Conservation (phyloP, 1,139 yeast genomes). For the Yamadazyma epiphylla region DNA sequence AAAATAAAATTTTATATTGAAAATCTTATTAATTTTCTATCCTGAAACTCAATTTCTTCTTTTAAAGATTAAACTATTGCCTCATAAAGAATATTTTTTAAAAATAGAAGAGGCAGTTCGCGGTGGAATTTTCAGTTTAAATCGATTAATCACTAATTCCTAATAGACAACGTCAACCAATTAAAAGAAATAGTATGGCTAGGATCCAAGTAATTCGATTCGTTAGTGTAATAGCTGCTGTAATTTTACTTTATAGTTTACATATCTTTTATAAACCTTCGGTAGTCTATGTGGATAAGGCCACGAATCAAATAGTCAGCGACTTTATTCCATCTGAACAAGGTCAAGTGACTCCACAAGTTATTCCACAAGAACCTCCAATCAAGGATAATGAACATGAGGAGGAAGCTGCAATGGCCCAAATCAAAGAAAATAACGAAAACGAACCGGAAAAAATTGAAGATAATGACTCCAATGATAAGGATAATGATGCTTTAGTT, state of each 20-base stretch:
- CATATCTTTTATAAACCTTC: conserved; percentile 13
- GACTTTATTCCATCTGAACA: conserved; percentile 8
- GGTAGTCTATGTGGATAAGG: conserved; percentile 22
- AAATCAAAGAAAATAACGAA: conserved; percentile 6
- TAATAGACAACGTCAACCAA: background rate
- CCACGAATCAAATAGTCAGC: conserved; percentile 17
- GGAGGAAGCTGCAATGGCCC: conserved; percentile 11
- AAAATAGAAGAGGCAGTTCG: too few relatives aligned
- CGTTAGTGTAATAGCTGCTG: conserved; percentile 16
- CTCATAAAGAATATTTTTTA: background rate
- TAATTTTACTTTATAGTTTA: conserved; percentile 16
- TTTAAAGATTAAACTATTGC: background rate
- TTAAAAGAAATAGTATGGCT: conserved; percentile 14
- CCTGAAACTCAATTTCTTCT: too few relatives aligned
- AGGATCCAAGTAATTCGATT: conserved; percentile 16
- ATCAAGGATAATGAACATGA: conserved; percentile 17
- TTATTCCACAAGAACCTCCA: conserved; percentile 5
- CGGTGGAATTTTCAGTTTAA: background rate
- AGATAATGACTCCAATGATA: background rate
- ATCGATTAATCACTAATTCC: background rate
- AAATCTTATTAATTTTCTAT: background rate
- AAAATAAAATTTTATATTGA: too few relatives aligned
- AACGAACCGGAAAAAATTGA: background rate
- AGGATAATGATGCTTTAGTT: background rate
- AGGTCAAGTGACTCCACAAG: conserved; percentile 1